Conservation (phyloP, 129 eudicot genomes). For the Helichrysum umbraculigerum region DNA sequence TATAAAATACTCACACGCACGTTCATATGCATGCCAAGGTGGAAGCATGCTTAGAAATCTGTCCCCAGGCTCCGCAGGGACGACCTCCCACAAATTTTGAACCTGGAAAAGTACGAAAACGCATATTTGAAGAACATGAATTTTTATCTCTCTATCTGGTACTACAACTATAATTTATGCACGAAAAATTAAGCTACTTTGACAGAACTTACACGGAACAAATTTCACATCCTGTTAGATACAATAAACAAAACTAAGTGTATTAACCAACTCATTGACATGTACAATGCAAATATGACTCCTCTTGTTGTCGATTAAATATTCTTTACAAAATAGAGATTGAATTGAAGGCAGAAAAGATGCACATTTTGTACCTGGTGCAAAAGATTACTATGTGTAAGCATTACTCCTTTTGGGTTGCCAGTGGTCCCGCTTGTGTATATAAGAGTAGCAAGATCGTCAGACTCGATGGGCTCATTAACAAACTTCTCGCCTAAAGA, state of each 20-base stretch:
- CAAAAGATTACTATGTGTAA: slow-evolving; percentile 81
- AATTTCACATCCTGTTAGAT: background rate
- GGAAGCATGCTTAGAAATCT: slow-evolving; percentile 97
- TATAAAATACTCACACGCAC: slow-evolving; percentile 83
- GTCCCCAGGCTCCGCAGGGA: slow-evolving; percentile 89
- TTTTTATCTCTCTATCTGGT: background rate
- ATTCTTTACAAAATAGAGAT: background rate
- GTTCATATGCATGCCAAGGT: slow-evolving; percentile 99
- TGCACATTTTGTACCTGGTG: slow-evolving; percentile 67
- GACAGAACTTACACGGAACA: background rate
- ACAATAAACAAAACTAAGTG: background rate
- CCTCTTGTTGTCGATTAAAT: slow-evolving; percentile 6
- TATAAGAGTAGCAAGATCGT: slow-evolving; percentile 80
- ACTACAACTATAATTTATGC: no score
- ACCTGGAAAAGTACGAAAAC: slow-evolving; percentile 42
- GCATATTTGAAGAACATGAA: background rate
- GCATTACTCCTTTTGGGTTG: slow-evolving; percentile 97
- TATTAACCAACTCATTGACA: slow-evolving; percentile 13
- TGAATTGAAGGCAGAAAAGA: slow-evolving; percentile 4
- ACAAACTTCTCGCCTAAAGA: slow-evolving; percentile 61
- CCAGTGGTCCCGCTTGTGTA: slow-evolving; percentile 99
- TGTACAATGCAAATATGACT: slow-evolving; percentile 3
- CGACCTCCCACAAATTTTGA: slow-evolving; percentile 59
- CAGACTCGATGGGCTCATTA: slow-evolving; percentile 55
- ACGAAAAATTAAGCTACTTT: background rate